Evolutionary conservation across 345 rosid species (phyloP).

Genomic region (Sonneratia alba): DNA sequence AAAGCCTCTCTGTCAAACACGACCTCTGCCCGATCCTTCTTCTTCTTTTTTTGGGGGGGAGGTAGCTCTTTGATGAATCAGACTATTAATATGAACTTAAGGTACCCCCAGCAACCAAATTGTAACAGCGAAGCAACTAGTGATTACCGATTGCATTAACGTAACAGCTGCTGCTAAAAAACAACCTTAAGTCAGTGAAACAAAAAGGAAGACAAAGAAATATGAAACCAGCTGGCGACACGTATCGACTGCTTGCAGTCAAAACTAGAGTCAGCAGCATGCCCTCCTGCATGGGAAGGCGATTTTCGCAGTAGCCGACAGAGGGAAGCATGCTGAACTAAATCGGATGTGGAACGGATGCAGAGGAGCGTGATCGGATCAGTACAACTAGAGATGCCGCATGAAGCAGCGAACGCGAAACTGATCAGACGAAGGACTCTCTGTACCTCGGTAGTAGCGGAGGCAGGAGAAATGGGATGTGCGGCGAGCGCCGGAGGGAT

Average conservation of each 20-base stretch:
- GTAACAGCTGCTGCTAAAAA: not conserved
- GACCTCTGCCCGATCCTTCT: not conserved
- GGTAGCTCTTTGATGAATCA: not conserved
- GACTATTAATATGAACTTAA: not conserved
- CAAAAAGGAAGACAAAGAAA: not conserved
- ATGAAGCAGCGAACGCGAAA: not conserved
- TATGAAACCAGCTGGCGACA: not conserved
- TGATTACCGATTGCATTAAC: no score
- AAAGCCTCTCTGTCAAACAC: no score
- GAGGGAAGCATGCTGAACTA: not conserved
- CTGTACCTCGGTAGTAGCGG: not conserved
- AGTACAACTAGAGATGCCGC: not conserved
- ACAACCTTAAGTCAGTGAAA: not conserved
- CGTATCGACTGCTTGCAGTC: not conserved
- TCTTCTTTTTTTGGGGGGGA: not conserved
- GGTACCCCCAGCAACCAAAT: not conserved
- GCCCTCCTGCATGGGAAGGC: not conserved
- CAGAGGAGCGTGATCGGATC: not conserved
- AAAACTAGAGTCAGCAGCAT: not conserved
- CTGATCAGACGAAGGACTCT: not conserved
- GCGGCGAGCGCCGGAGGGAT: not conserved
- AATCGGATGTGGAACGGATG: not conserved
- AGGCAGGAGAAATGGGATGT: not conserved
- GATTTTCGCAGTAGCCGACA: not conserved
- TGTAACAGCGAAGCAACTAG: no score